These are phyloP conservation scores for Apiotrichum domesticum DNA, from an alignment of 1,284 basidiomycete genomes.

Conservation along the genomic window DNA sequence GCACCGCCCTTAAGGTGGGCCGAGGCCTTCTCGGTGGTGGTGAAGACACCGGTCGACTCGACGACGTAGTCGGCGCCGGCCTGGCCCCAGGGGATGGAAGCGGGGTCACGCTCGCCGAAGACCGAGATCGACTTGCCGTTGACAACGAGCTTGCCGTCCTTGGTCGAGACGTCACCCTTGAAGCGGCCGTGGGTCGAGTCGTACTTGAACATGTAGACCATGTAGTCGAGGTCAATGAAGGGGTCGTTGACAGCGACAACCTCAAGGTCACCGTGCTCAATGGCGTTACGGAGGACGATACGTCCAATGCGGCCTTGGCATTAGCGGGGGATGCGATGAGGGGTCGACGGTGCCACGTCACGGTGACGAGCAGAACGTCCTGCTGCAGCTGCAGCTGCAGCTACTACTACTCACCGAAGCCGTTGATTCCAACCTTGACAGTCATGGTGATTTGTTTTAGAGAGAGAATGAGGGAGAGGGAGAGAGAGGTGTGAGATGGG, in stretches of 20 bases:
- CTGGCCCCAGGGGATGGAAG: constrained; percentile 75
- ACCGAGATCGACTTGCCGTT: constrained; percentile 74
- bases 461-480: neutral
- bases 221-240: constrained; percentile 93
- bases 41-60: constrained; percentile 99
- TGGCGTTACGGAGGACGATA: constrained; percentile 90
- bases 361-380: too few relatives aligned
- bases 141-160: constrained; percentile 87
- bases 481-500: too few relatives aligned
- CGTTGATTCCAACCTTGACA: constrained; percentile 91
- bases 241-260: constrained; percentile 89
- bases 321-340: neutral
- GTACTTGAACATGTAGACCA: constrained; percentile 99
- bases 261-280: constrained; percentile 67
- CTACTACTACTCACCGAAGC: constrained; percentile 64
- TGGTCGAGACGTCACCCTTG: constrained; percentile 75
- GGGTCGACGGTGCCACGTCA: too few relatives aligned
- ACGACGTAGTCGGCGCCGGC: constrained; percentile 88
- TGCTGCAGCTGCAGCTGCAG: too few relatives aligned
- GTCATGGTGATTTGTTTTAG: constrained; percentile 37
- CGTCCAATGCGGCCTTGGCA: constrained; percentile 86
- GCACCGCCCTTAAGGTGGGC: constrained; percentile 98
- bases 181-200: constrained; percentile 94
- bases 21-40: constrained; percentile 79
- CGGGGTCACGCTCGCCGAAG: constrained; percentile 81